phyloP scores from a whole-genome alignment of 306 rosid species.

The Vigna nakashimae region DNA sequence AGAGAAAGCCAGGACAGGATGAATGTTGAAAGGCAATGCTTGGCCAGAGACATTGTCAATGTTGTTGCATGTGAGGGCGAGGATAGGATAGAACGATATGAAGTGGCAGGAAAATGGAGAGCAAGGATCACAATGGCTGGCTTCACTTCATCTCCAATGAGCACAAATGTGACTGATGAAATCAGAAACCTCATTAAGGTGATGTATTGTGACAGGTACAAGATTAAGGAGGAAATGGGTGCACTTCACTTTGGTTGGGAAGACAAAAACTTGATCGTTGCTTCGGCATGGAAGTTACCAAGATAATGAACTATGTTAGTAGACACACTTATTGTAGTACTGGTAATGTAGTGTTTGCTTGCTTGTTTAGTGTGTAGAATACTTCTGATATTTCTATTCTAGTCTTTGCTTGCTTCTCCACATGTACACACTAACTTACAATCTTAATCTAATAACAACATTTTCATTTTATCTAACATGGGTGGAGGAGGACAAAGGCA shows the following conservation, averaged over 20 bases:
- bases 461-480: conserved; percentile 2
- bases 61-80: conserved; percentile 93
- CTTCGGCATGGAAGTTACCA: conserved; percentile 90
- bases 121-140: conserved; percentile 99
- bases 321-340: background rate
- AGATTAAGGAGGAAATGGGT: conserved; percentile 77
- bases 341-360: conserved; percentile 31
- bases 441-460: conserved; percentile 45
- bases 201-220: conserved; percentile 73
- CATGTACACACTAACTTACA: conserved; percentile 47
- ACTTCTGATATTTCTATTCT: background rate
- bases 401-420: conserved; percentile 39
- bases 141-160: conserved; percentile 67
- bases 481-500: too few relatives aligned
- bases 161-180: conserved; percentile 52
- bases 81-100: conserved; percentile 90
- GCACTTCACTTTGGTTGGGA: conserved; percentile 96
- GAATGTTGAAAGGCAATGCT: conserved; percentile 94
- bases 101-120: conserved; percentile 97
- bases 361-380: conserved; percentile 36
- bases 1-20: conserved; percentile 91
- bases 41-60: conserved; percentile 93
- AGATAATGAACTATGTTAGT: conserved; percentile 24
- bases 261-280: conserved; percentile 84
- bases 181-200: conserved; percentile 57